Conservation (phyloP, 2,329 filamentous ascomycete species). For the Epichloe glyceriae region DNA sequence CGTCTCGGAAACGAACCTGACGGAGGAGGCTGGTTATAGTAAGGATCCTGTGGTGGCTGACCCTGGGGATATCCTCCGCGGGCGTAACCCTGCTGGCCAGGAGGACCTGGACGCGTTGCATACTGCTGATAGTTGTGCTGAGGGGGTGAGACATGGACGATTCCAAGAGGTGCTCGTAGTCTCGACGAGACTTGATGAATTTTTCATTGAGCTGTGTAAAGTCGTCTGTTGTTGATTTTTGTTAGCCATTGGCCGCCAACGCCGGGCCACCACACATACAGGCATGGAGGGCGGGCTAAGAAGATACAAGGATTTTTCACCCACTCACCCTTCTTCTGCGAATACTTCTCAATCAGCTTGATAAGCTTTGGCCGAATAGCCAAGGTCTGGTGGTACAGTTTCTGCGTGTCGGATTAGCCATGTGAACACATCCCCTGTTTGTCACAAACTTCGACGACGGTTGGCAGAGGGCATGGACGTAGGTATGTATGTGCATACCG, state of each 20-base stretch:
- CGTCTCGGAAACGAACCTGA: slow-evolving; percentile 10
- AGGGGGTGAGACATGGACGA: slow-evolving; percentile 90
- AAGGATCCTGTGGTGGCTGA: slow-evolving; percentile 42
- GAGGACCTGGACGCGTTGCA: slow-evolving; percentile 36
- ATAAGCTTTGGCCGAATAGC: slow-evolving; percentile 94
- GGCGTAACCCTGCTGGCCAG: slow-evolving; percentile 34
- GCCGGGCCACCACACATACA: not conserved
- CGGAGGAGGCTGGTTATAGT: slow-evolving; percentile 50
- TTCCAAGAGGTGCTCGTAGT: slow-evolving; percentile 93
- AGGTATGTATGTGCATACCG: slow-evolving; percentile 33
- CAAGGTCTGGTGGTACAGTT: slow-evolving; percentile 82
- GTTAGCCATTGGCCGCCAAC: not conserved
- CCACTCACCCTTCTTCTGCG: slow-evolving; percentile 81
- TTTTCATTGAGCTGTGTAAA: slow-evolving; percentile 98
- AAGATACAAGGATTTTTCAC: not conserved
- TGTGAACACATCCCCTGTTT: not conserved
- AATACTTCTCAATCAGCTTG: slow-evolving; percentile 97
- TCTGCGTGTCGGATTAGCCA: slow-evolving; percentile 31
- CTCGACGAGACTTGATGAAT: slow-evolving; percentile 94
- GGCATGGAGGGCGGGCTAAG: not conserved
- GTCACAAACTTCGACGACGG: too few relatives aligned
- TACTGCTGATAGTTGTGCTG: slow-evolving; percentile 65
- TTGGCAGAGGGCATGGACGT: too few relatives aligned
- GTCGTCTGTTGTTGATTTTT: slow-evolving; percentile 51
- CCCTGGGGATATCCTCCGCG: slow-evolving; percentile 29